Base-by-base conservation (phyloP, 2,329 filamentous ascomycete species). In the Calonectria naviculata region DNA sequence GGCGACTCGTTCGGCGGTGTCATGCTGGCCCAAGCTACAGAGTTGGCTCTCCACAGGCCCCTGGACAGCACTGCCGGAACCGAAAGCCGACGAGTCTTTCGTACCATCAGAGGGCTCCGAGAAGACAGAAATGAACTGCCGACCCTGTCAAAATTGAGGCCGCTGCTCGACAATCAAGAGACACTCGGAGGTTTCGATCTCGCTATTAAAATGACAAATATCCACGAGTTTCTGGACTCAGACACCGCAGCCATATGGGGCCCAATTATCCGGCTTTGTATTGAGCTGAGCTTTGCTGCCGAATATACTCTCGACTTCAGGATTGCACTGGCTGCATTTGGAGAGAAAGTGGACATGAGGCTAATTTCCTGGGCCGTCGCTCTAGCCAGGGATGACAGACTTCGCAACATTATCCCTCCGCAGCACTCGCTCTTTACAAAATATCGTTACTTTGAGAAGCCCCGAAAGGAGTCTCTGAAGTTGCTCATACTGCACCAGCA, bases 1-100 rank as follows among this genome's bases (percentile, higher is more conserved):
- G 68, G 24, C 8, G 72, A 67, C n/a, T 26, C 64, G 1, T 68
- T 52, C 0, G 74, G 75, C 49, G 42, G 46, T 0, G 5, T 8
- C 0, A 6, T 58, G 4, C 65, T 75, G 4, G 31, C 29, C 0
- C 36, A 65, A 1, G 36, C 36, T 9, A 19, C n/a, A 36, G 19
- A 62, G 2, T 2, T 13, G 2, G 9, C 19, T 5, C 2, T 0
- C 3, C 71, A 69, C 13, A 3, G 41, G 0, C 21, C 71, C 21
- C 5, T 1, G 1, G 21, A 34, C 34, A n/a, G n/a, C n/a, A 12
- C 1, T 31, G 12, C 26, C 12, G 17, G 19, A 10, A 24, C 26
- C 7, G 47, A 65, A n/a, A 17, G 44, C 13, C 21, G 47, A 6
- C 34, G 21, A 17, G 47, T 56, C 6, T 44, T 26, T 36, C 47